These are phyloP conservation scores for Schwanniomyces sp. DNA, from an alignment of 805 yeast genomes.

Conservation along the genomic window DNA sequence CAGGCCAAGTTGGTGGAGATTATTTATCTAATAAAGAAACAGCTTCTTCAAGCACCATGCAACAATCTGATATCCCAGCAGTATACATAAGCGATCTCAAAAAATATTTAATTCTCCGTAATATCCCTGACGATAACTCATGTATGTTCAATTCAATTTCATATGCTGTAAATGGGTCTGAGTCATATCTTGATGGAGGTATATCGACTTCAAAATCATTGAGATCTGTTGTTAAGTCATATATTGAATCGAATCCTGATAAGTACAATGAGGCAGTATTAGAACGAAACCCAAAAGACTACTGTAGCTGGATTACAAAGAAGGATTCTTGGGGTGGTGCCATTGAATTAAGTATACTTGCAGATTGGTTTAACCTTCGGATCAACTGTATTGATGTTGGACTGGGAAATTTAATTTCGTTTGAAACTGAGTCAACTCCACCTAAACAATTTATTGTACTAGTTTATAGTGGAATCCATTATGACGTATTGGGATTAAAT, in stretches of 20 bases:
- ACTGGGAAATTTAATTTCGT: slow-evolving; percentile 55
- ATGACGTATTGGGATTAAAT: slow-evolving; percentile 58
- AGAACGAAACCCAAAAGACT: slow-evolving; percentile 49
- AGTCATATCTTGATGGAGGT: slow-evolving; percentile 29
- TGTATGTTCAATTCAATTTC: slow-evolving; percentile 70
- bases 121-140: slow-evolving; percentile 75
- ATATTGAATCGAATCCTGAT: slow-evolving; percentile 39
- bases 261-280: slow-evolving; percentile 55
- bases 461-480: slow-evolving; percentile 71
- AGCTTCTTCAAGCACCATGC: slow-evolving; percentile 5
- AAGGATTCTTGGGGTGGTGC: slow-evolving; percentile 83
- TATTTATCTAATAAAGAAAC: background rate
- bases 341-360: slow-evolving; percentile 65
- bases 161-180: slow-evolving; percentile 40
- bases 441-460: slow-evolving; percentile 48
- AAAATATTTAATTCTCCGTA: slow-evolving; percentile 47
- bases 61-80: slow-evolving; percentile 19
- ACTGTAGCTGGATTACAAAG: slow-evolving; percentile 59
- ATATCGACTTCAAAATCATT: slow-evolving; percentile 45
- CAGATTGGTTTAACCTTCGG: slow-evolving; percentile 49
- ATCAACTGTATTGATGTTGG: slow-evolving; percentile 67
- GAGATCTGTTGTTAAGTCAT: slow-evolving; percentile 50
- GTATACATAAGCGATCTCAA: slow-evolving; percentile 18
- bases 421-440: slow-evolving; percentile 37
- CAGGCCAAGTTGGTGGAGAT: background rate